Evolutionary conservation across 169 alveolate species (phyloP).

Genomic region (Perkinsus chesapeaki): DNA sequence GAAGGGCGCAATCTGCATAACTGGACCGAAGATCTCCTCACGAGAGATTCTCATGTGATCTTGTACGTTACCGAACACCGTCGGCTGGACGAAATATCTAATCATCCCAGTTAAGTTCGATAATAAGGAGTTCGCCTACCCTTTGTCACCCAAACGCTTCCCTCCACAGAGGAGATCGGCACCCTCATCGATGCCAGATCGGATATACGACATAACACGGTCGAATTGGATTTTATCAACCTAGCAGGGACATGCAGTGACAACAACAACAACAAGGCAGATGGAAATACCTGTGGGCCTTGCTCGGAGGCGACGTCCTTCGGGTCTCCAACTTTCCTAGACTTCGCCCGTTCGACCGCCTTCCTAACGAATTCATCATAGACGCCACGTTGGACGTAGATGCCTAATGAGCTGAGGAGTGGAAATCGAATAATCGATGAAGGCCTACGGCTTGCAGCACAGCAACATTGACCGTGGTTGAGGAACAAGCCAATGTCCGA

Average conservation of each 20-base stretch:
- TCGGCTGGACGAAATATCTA: constrained; percentile 61
- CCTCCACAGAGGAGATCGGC: constrained; percentile 68
- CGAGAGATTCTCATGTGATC: constrained; percentile 63
- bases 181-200: constrained; percentile 61
- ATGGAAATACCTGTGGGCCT: constrained; percentile 49
- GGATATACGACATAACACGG: constrained; percentile 47
- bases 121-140: constrained; percentile 19
- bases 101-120: background rate
- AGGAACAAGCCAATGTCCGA: constrained; percentile 55
- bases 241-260: background rate
- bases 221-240: constrained; percentile 49
- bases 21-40: constrained; percentile 81
- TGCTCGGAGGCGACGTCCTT: constrained; percentile 44
- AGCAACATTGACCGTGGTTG: constrained; percentile 29
- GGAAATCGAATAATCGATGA: background rate
- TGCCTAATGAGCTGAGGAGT: constrained; percentile 12
- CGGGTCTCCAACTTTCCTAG: constrained; percentile 48
- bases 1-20: constrained; percentile 31
- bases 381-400: constrained; percentile 59
- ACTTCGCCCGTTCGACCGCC: constrained; percentile 17
- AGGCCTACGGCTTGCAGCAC: background rate
- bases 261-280: background rate
- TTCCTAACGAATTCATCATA: constrained; percentile 58
- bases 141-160: constrained; percentile 41
- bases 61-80: constrained; percentile 59